Evolutionary conservation across 2,329 filamentous ascomycete species (phyloP).

Genomic region (Colletotrichum tanaceti): DNA sequence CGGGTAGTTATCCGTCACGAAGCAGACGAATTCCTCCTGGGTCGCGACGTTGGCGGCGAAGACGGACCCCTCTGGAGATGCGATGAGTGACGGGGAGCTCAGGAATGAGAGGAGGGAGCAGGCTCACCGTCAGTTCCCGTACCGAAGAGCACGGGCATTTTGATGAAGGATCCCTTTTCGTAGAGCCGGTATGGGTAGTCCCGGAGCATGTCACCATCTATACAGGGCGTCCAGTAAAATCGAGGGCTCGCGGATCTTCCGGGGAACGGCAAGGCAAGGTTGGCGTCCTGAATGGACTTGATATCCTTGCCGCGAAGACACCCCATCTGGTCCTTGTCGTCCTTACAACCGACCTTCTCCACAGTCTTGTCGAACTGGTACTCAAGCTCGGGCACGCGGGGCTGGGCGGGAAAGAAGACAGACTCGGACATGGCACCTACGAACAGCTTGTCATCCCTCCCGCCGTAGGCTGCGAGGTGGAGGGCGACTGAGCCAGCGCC

Average conservation of each 20-base stretch:
- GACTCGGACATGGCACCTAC: slow-evolving; percentile 60
- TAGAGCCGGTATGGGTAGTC: slow-evolving; percentile 58
- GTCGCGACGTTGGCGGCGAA: slow-evolving; percentile 56
- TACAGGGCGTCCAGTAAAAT: slow-evolving; percentile 64
- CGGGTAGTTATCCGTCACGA: slow-evolving; percentile 62
- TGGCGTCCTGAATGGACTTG: slow-evolving; percentile 54
- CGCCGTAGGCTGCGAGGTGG: slow-evolving; percentile 61
- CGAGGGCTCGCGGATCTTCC: slow-evolving; percentile 50
- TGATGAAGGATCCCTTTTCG: slow-evolving; percentile 53
- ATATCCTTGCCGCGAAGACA: slow-evolving; percentile 56
- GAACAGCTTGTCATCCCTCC: slow-evolving; percentile 59
- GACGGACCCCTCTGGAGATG: slow-evolving; percentile 56
- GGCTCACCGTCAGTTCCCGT: slow-evolving; percentile 56
- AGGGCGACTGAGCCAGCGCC: slow-evolving; percentile 68
- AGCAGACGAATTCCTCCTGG: slow-evolving; percentile 50
- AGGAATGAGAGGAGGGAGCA: no score
- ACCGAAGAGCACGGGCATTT: slow-evolving; percentile 60
- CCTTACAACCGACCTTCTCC: slow-evolving; percentile 51
- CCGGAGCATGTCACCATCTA: slow-evolving; percentile 59
- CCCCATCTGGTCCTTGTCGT: slow-evolving; percentile 49
- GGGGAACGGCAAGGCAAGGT: slow-evolving; percentile 55
- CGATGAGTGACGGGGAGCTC: slow-evolving; percentile 15
- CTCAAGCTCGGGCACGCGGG: slow-evolving; percentile 56
- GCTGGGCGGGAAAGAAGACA: slow-evolving; percentile 63
- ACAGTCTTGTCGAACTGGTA: slow-evolving; percentile 59